phyloP scores from a whole-genome alignment of 257 asterid genomes.

The Gentiana straminea region DNA sequence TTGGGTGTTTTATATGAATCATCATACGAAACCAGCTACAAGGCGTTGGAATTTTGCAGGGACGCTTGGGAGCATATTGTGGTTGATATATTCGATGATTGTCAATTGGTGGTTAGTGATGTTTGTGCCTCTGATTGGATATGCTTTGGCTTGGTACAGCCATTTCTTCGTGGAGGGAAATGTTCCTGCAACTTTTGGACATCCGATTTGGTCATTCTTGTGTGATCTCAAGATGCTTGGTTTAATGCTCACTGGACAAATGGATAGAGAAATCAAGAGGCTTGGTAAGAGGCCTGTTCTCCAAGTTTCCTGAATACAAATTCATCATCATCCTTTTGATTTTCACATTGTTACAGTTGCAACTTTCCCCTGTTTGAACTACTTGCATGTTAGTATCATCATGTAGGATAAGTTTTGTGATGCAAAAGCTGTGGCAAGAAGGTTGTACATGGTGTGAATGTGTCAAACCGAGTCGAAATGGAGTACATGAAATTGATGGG shows the following conservation, averaged over 20 bases:
- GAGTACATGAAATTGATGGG: too few relatives aligned
- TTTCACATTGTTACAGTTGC: too few relatives aligned
- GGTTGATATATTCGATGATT: slow-evolving; percentile 53
- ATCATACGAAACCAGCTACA: slow-evolving; percentile 75
- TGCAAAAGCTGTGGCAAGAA: too few relatives aligned
- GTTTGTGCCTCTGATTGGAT: slow-evolving; percentile 69
- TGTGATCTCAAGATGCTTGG: slow-evolving; percentile 99
- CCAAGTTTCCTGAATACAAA: slow-evolving; percentile 38
- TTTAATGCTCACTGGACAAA: slow-evolving; percentile 80
- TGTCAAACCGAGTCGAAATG: too few relatives aligned
- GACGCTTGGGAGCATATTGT: slow-evolving; percentile 63
- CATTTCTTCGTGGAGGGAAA: slow-evolving; percentile 93
- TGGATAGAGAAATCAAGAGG: slow-evolving; percentile 98
- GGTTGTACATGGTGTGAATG: too few relatives aligned
- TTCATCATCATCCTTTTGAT: too few relatives aligned
- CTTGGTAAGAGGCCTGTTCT: slow-evolving; percentile 93
- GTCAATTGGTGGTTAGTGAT: slow-evolving; percentile 66
- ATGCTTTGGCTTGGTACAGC: slow-evolving; percentile 90
- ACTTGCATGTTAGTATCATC: too few relatives aligned
- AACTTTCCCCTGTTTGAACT: too few relatives aligned
- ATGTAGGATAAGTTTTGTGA: too few relatives aligned
- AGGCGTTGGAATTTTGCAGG: slow-evolving; percentile 98
- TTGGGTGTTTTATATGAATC: slow-evolving; percentile 89
- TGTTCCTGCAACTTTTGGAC: slow-evolving; percentile 88
- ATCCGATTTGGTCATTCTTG: slow-evolving; percentile 82